Evolutionary conservation across 2,329 filamentous ascomycete genomes (phyloP).

Genomic region (Sporothrix brunneoviolacea): DNA sequence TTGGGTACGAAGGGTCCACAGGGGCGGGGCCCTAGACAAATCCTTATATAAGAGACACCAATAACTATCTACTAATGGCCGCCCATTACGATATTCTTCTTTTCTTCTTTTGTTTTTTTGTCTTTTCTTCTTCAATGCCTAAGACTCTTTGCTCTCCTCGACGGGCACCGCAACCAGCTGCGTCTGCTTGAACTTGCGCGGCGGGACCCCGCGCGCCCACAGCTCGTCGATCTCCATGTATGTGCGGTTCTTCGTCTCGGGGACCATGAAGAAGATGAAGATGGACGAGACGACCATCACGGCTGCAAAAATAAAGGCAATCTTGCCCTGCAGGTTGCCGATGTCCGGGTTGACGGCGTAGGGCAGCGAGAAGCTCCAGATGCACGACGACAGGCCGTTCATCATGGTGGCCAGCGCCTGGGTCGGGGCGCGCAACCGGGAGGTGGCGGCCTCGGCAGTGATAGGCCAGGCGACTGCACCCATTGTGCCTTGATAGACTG

Average conservation of each 20-base stretch:
- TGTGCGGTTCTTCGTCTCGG: conserved; percentile 20
- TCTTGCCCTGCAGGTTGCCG: conserved; percentile 15
- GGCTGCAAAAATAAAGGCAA: conserved; percentile 24
- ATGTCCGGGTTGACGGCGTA: conserved; percentile 18
- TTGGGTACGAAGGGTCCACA: too few relatives aligned
- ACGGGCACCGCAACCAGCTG: background rate
- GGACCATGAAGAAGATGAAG: conserved; percentile 21
- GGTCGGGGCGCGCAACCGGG: conserved; percentile 15
- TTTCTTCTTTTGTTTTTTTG: background rate
- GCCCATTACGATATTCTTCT: too few relatives aligned
- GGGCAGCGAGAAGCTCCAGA: conserved; percentile 16
- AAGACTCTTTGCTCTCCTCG: background rate
- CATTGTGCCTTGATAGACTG: conserved; percentile 31
- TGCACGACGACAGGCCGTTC: conserved; percentile 11
- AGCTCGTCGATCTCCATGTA: conserved; percentile 21
- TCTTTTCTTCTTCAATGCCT: background rate
- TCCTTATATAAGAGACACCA: too few relatives aligned
- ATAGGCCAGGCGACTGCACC: conserved; percentile 27
- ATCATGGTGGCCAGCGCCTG: conserved; percentile 16
- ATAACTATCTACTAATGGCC: too few relatives aligned
- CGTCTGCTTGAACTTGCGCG: conserved; percentile 4
- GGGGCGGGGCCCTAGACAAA: too few relatives aligned
- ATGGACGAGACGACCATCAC: conserved; percentile 12
- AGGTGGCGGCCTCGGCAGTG: conserved; percentile 15
- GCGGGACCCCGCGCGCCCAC: conserved; percentile 10